Conservation (phyloP, 495 filamentous ascomycete species). For the Penicillium tannophilum region DNA sequence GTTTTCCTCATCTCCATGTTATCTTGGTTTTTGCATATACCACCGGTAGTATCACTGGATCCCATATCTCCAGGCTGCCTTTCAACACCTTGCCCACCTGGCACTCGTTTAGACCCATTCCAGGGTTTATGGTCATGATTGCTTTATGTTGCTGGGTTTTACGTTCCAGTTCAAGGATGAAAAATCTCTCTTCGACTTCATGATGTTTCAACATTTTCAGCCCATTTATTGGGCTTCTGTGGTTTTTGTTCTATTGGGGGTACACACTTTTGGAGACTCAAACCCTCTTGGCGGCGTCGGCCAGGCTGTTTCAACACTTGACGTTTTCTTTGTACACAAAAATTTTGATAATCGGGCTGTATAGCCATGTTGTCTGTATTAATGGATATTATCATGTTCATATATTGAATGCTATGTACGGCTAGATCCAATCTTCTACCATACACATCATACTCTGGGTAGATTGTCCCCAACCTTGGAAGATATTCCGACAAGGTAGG, state of each 20-base stretch:
- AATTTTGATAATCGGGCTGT: conserved; percentile 7
- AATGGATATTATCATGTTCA: conserved; percentile 6
- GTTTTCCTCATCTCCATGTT: conserved; percentile 6
- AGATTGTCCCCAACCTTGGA: too few relatives aligned
- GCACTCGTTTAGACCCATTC: conserved; percentile 4
- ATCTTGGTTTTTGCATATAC: conserved; percentile 17
- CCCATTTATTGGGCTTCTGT: conserved; percentile 14
- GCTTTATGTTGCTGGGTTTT: neutral
- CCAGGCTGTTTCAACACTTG: conserved; percentile 40
- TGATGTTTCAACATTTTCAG: conserved; percentile 5
- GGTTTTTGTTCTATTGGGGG: conserved; percentile 11
- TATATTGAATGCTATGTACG: conserved; percentile 7
- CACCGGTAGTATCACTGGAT: conserved; percentile 10
- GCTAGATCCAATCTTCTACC: neutral
- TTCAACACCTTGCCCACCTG: conserved; percentile 5
- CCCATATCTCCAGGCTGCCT: conserved; percentile 1
- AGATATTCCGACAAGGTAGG: too few relatives aligned
- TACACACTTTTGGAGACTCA: conserved; percentile 14
- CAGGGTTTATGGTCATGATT: conserved; percentile 6
- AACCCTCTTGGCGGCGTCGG: conserved; percentile 21
- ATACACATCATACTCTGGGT: neutral
- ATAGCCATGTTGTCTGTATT: conserved; percentile 14
- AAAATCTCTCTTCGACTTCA: neutral
- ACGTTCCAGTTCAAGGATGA: conserved; percentile 15
- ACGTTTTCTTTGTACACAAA: conserved; percentile 25